These are phyloP conservation scores for Metarhizium humberi DNA, from an alignment of 2,329 filamentous ascomycete genomes.

Conservation along the genomic window DNA sequence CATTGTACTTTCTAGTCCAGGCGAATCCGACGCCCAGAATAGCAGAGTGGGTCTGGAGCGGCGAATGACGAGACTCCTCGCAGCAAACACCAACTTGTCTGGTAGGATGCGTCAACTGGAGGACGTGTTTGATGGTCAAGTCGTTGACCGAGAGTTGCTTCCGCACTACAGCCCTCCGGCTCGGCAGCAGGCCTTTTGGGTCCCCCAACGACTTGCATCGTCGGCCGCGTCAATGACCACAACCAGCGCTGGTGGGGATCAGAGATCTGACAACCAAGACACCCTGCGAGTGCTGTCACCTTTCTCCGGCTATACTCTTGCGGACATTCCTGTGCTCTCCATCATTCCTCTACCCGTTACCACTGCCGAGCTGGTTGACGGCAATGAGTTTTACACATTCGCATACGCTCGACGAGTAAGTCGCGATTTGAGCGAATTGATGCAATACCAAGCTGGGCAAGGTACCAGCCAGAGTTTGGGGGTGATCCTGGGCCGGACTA, in stretches of 20 bases:
- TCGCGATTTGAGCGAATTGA: constrained; percentile 18
- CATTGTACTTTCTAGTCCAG: constrained; percentile 15
- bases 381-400: constrained; percentile 22
- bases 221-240: neutral
- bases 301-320: constrained; percentile 21
- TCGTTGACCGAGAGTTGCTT: constrained; percentile 7
- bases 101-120: constrained; percentile 19
- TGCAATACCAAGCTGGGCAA: constrained; percentile 12
- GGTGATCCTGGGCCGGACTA: constrained; percentile 10
- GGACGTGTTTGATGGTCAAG: constrained; percentile 13
- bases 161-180: constrained; percentile 8
- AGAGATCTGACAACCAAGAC: constrained; percentile 6
- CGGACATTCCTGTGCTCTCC: constrained; percentile 21
- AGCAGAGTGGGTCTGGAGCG: constrained; percentile 24
- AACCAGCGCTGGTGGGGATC: neutral
- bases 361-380: constrained; percentile 21
- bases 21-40: constrained; percentile 25
- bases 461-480: constrained; percentile 12
- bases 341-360: constrained; percentile 22
- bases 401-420: constrained; percentile 18
- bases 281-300: constrained; percentile 12
- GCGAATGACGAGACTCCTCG: constrained; percentile 23
- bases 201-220: constrained; percentile 7
- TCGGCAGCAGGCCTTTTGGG: constrained; percentile 3
- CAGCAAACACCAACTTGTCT: constrained; percentile 24